phyloP scores from a whole-genome alignment of 371 early-diverging fungal genomes.

The Lichtheimia hyalospora region DNA sequence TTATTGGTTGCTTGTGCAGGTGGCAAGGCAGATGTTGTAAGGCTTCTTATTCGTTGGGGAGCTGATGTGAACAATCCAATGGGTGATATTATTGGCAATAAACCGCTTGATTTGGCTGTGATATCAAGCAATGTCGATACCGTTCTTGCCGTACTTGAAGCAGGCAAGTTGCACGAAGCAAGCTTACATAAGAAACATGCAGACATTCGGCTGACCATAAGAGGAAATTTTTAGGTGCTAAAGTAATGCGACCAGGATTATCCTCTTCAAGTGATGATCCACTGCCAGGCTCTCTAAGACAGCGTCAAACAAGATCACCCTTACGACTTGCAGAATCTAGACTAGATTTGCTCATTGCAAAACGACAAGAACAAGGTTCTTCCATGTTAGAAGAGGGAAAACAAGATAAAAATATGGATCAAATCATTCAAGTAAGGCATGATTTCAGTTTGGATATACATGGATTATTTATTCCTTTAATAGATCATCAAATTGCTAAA shows the following conservation, averaged over 20 bases:
- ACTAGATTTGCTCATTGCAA: constrained; percentile 31
- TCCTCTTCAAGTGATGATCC: not conserved
- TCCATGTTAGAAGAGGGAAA: not conserved
- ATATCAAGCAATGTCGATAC: constrained; percentile 47
- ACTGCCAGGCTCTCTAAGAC: not conserved
- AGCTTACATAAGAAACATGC: too few species aligned
- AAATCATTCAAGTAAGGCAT: constrained; percentile 21
- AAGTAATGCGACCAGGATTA: constrained; percentile 10
- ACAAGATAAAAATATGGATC: constrained; percentile 13
- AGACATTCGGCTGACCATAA: not conserved
- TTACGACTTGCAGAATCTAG: constrained; percentile 38
- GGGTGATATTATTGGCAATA: constrained; percentile 51
- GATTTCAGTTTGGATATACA: not conserved
- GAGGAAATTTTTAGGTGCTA: constrained; percentile 14
- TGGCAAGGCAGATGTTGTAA: constrained; percentile 40
- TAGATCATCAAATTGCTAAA: constrained; percentile 43
- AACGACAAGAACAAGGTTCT: not conserved
- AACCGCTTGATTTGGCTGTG: constrained; percentile 47
- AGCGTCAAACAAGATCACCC: constrained; percentile 26
- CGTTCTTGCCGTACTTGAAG: constrained; percentile 39
- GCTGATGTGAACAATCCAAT: constrained; percentile 47
- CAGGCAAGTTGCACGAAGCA: constrained; percentile 20
- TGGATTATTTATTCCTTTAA: not conserved
- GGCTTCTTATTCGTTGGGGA: constrained; percentile 31
- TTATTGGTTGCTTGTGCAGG: constrained; percentile 48